Conservation (phyloP, 2,329 filamentous ascomycete species). For the Corniculantispora saksenae region DNA sequence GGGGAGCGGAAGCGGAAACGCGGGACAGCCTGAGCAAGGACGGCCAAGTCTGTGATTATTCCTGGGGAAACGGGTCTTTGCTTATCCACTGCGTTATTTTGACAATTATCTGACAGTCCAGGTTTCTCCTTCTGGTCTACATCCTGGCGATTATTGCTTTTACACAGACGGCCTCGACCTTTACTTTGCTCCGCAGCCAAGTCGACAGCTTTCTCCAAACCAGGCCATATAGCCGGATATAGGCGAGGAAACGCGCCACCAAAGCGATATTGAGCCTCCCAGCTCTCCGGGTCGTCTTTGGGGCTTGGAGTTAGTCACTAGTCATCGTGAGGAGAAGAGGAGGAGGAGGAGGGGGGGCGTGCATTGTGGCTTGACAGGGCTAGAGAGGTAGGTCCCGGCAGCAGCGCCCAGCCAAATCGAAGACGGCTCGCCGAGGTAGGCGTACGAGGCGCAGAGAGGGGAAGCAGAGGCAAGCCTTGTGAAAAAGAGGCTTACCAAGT, state of each 20-base stretch:
- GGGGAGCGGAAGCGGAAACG: background rate
- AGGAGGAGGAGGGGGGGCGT: background rate
- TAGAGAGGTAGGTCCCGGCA: background rate
- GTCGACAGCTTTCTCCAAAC: background rate
- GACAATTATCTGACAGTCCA: background rate
- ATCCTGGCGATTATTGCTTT: no score
- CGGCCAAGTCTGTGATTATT: background rate
- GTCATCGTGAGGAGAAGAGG: background rate
- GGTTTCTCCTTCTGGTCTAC: background rate
- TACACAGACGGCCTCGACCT: no score
- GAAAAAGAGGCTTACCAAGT: background rate
- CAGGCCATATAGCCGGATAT: background rate
- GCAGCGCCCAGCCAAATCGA: background rate
- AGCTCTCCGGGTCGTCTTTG: background rate
- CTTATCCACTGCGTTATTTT: background rate
- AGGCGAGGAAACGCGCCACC: background rate
- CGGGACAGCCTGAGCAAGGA: background rate
- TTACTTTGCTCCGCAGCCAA: background rate
- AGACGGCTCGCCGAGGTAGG: conserved; percentile 9
- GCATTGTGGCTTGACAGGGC: conserved; percentile 4
- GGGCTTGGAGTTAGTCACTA: background rate
- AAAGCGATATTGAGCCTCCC: background rate
- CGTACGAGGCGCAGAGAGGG: background rate
- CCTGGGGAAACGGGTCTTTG: conserved; percentile 14
- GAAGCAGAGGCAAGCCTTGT: background rate